Evolutionary conservation across 495 filamentous ascomycete genomes (phyloP).

Genomic region (Penicillium silybi): DNA sequence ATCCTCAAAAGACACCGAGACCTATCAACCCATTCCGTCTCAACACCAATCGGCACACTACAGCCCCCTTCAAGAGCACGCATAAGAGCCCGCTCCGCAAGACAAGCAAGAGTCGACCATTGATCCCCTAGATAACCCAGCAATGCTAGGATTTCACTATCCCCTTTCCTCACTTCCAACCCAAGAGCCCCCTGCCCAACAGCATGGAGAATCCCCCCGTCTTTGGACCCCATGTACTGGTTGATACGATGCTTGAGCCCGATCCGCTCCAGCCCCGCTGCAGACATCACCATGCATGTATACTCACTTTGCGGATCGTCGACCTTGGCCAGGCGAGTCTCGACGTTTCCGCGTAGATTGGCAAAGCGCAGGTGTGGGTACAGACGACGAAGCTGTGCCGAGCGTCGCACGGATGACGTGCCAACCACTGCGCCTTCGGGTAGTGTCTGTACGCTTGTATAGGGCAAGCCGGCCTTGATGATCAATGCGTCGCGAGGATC

Average conservation of each 20-base stretch:
- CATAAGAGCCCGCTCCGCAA: constrained; percentile 71
- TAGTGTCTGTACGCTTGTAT: constrained; percentile 56
- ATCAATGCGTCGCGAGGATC: constrained; percentile 36
- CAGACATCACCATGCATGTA: constrained; percentile 69
- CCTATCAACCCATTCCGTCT: constrained; percentile 19
- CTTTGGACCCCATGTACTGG: constrained; percentile 57
- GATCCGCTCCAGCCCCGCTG: constrained; percentile 67
- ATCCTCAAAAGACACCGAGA: constrained; percentile 4
- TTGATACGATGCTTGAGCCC: constrained; percentile 59
- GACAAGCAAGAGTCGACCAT: constrained; percentile 51
- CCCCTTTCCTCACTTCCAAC: constrained; percentile 66
- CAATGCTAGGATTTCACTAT: constrained; percentile 49
- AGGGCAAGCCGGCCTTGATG: constrained; percentile 30
- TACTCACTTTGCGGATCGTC: constrained; percentile 60
- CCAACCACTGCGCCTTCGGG: constrained; percentile 70
- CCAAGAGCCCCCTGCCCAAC: constrained; percentile 81
- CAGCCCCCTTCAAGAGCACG: constrained; percentile 80
- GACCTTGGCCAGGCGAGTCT: constrained; percentile 71
- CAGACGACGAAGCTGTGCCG: constrained; percentile 63
- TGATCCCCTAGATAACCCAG: constrained; percentile 48
- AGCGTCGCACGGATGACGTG: constrained; percentile 71
- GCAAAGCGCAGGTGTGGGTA: constrained; percentile 65
- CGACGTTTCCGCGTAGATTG: constrained; percentile 76
- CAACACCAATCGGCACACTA: constrained; percentile 79
- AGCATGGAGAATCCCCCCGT: constrained; percentile 69